Evolutionary conservation across 177 flowering plant genomes (phyloP), one percentile per base, ranked within the genome.

Genomic region (Vitis hybrid): DNA sequence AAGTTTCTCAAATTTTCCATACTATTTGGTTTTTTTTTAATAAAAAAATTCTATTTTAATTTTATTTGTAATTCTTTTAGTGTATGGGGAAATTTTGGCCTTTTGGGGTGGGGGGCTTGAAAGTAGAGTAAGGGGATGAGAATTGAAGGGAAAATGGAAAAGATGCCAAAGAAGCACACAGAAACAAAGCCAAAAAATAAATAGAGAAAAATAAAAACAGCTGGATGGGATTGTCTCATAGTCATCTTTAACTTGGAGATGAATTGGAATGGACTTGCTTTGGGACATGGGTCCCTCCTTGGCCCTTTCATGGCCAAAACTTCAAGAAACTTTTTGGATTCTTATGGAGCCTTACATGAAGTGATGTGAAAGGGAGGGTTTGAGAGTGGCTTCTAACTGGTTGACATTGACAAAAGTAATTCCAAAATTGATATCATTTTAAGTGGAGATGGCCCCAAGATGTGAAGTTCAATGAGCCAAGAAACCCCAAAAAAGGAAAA

Each of bases 311-410:
- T 71, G 74, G 71, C 68, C 75, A 65, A 68, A 64, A 64, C 68
- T 67, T 26, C 14, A 68, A 64, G 33, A 26, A 67, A 53, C 56
- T 70, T 77, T 70, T 77, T 76, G 71, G 70, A 67, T 72, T 68
- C 65, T 72, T 71, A 49, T 31, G 62, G 39, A 56, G 29, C 58
- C 39, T 39, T 67, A 51, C 15, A 16, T 19, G 50, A 16, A 29
- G 13, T 21, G 14, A 19, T 18, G 19, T 26, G 66, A 12, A 14
- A 22, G n/a, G 69, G 72, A 50, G 12, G 19, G 67, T 39, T 39
- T 39, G 45, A 39, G 45, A 39, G 9, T 39, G 45, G 45, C 45
- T 39, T 39, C 45, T 39, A 39, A 39, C 45, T 39, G 45, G 45
- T 39, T 39, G 45, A 39, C 45, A 39, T 39, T 4, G 45, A 39